Evolutionary conservation across 768 basidiomycete genomes (phyloP), one percentile per base, ranked within the genome.

Genomic region (Hygrophorus pudorinus): DNA sequence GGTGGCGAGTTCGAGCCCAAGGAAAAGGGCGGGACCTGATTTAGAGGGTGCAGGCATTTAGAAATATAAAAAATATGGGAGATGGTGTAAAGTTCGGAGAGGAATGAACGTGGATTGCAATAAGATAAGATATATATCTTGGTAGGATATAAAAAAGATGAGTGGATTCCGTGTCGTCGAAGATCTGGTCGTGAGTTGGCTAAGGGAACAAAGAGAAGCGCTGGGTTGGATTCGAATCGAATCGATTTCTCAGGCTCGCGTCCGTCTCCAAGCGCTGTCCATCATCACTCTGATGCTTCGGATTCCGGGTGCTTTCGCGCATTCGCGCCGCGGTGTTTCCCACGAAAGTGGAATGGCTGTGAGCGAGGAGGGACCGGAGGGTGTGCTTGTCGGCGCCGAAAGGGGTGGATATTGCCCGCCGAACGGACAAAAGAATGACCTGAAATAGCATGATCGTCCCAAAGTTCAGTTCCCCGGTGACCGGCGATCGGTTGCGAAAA

Each of bases 1-100:
- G 29, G 81, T 81, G 3, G 84, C 81, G 43, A 91, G 75, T 67
- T 90, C 87, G 58, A 92, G 73, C 47, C 88, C 89, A 33, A 92
- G 78, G 64, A 89, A 91, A 53, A 85, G 73, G 43, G 66, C 62
- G 38, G 68, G 66, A 46, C 66, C 66, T 14, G 64, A 59, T 61
- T 73, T 72, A 32, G 66, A 60, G 53, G 59, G 51, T 45, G 64
- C 62, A 49, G 70, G 68, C 71, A 73, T 67, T 57, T 57, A 28
- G n/a, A 29, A 29, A 13, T 17, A 24, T 28, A 29, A 17, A 33
- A 21, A 29, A 34, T 34, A n/a, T 41, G 9, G 7, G 12, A 11
- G 4, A 46, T 14, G 30, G n/a, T 18, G 44, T 17, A 8, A 30
- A 4, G 38, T 10, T 11, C 10, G 35, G 37, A 21, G n/a, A n/a